These are phyloP conservation scores for Dioscorea zingiberensis DNA, from an alignment of 106 monocot genomes.

Conservation along the genomic window DNA sequence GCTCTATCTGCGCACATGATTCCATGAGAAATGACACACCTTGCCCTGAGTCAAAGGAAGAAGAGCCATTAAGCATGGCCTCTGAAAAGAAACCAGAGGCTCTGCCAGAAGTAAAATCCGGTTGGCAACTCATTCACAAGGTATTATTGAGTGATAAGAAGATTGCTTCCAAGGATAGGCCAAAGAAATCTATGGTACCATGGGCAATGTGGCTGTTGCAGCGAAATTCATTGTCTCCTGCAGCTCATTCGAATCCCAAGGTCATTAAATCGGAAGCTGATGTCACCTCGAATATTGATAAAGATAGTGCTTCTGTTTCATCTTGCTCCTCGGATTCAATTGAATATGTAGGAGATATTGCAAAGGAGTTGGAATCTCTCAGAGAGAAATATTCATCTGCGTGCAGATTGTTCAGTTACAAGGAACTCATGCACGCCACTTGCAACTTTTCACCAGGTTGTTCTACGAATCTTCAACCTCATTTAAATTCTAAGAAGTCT, in stretches of 20 bases:
- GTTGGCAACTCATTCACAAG: slow-evolving; percentile 16
- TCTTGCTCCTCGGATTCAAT: not conserved
- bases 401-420: slow-evolving; percentile 40
- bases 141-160: slow-evolving; percentile 1
- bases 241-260: slow-evolving; percentile 23
- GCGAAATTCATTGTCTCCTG: too few species aligned
- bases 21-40: not conserved
- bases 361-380: slow-evolving; percentile 35
- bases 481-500: not conserved
- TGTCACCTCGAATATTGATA: not conserved
- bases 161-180: not conserved
- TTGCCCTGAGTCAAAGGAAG: not conserved
- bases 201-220: slow-evolving; percentile 23
- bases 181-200: slow-evolving; percentile 15
- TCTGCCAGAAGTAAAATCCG: slow-evolving; percentile 4
- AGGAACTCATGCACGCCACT: slow-evolving; percentile 38
- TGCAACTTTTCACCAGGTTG: slow-evolving; percentile 44
- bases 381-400: slow-evolving; percentile 36
- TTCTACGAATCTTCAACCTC: not conserved
- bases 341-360: slow-evolving; percentile 8
- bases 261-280: slow-evolving; percentile 1
- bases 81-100: slow-evolving; percentile 1
- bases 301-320: not conserved
- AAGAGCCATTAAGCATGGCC: too few species aligned
- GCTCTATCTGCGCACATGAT: slow-evolving; percentile 9